Evolutionary conservation across 1,139 yeast genomes (phyloP), one percentile per base, ranked within the genome.

Genomic region (Schwanniomyces etchellsii): DNA sequence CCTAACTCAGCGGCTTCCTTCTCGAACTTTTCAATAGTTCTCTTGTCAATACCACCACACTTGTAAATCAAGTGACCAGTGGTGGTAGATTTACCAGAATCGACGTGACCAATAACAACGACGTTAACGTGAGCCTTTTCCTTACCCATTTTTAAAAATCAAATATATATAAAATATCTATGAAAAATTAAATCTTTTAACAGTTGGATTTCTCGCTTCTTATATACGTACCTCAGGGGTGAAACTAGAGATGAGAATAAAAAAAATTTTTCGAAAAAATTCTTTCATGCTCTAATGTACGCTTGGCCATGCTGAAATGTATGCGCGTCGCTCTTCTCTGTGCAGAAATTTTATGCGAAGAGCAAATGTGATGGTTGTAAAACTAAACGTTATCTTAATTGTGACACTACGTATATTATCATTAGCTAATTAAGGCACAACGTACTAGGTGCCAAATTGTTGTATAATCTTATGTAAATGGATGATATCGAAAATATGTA

Each of bases 101-200:
- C 96, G 95, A 86, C 96, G 93, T 88, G 97, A 73, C 97, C 97
- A 70, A 89, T 89, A 68, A 89, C 97, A 72, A 89, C 97, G 74
- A 89, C 91, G 95, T 89, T 89, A 74, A 89, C 83, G 85, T 89
- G 97, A 73, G 77, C 64, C 83, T 86, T 88, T 64, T 81, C 95
- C 73, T 85, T 85, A 79, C 95, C 91, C 89, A 56, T 56, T 35
- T 35, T 45, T 29, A 32, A 18, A 28, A 23, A 34, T 35, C 31
- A 35, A 9, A n/a, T 23, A 11, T 13, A 23, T 27, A 29, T 20
- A 16, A 28, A 21, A 31, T 32, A 32, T 27, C 20, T 31, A 30
- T 23, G 10, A 21, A 29, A 31, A 30, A 33, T 31, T 35, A 33
- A 33, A 21, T 15, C 23, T 25, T 32, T n/a, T 20, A 30, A 24